These are phyloP conservation scores for Aristolochia contorta DNA, from an alignment of 164 flowering plant species.

Conservation along the genomic window DNA sequence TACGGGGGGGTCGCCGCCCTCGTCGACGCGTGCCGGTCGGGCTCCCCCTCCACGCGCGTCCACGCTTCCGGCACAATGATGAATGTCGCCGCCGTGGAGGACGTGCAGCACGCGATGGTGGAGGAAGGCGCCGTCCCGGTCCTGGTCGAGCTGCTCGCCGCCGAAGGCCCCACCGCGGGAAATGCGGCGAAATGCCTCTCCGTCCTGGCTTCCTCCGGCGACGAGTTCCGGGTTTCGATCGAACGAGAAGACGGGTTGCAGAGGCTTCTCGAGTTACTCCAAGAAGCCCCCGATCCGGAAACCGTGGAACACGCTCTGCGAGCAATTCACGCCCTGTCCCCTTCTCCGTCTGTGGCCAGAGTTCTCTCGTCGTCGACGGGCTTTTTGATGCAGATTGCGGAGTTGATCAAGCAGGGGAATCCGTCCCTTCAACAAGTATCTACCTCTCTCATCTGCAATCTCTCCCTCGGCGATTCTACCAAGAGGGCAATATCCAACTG, in stretches of 20 bases:
- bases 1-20: conserved; percentile 60
- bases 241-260: conserved; percentile 43
- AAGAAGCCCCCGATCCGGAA: conserved; percentile 31
- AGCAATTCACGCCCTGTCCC: conserved; percentile 38
- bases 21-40: conserved; percentile 57
- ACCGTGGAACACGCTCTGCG: conserved; percentile 45
- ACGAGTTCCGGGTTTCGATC: conserved; percentile 31
- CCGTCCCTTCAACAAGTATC: conserved; percentile 35
- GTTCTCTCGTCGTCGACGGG: conserved; percentile 33
- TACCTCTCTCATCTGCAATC: conserved; percentile 31
- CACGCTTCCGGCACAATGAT: conserved; percentile 48
- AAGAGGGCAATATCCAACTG: conserved; percentile 45
- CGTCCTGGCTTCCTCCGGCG: conserved; percentile 42
- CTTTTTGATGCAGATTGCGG: conserved; percentile 40
- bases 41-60: conserved; percentile 32
- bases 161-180: conserved; percentile 25
- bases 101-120: conserved; percentile 31
- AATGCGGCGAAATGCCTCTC: conserved; percentile 45
- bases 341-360: conserved; percentile 16
- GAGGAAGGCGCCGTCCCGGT: conserved; percentile 63
- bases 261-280: conserved; percentile 35
- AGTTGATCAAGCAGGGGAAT: conserved; percentile 44
- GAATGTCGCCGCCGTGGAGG: conserved; percentile 46
- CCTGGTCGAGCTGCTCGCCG: conserved; percentile 34
- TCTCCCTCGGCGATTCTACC: conserved; percentile 42